Evolutionary conservation across 495 filamentous ascomycete species (phyloP).

Genomic region (Penicillium pulvis): DNA sequence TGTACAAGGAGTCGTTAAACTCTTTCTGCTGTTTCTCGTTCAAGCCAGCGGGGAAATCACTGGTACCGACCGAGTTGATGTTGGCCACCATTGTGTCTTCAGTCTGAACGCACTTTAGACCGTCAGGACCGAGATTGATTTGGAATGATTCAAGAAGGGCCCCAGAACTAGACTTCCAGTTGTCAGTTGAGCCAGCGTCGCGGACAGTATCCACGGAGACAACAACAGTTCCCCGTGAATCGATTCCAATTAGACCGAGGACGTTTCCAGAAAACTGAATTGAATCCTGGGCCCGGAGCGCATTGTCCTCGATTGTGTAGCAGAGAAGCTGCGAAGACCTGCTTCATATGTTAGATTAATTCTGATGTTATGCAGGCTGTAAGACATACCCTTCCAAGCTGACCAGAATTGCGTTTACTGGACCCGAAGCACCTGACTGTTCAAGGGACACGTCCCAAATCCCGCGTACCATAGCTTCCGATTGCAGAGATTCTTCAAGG

Average conservation of each 20-base stretch:
- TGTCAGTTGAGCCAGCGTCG: conserved; percentile 41
- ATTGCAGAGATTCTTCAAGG: conserved; percentile 25
- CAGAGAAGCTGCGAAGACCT: conserved; percentile 64
- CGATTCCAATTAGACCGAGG: conserved; percentile 52
- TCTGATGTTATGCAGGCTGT: neutral
- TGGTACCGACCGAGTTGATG: conserved; percentile 41
- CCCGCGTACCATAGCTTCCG: conserved; percentile 35
- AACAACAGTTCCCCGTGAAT: conserved; percentile 44
- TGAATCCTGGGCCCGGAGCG: conserved; percentile 47
- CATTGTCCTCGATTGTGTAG: conserved; percentile 50
- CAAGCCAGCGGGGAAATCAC: conserved; percentile 31
- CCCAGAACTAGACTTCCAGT: conserved; percentile 29
- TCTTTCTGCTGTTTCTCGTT: conserved; percentile 35
- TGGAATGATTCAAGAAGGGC: conserved; percentile 34
- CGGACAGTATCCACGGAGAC: conserved; percentile 58
- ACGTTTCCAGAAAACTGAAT: conserved; percentile 60
- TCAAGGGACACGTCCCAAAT: conserved; percentile 38
- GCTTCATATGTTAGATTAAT: conserved; percentile 18
- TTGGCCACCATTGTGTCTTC: conserved; percentile 23
- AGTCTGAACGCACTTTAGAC: conserved; percentile 27
- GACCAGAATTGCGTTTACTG: conserved; percentile 52
- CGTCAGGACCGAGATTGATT: conserved; percentile 16
- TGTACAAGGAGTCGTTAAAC: conserved; percentile 63
- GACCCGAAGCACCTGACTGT: conserved; percentile 7
- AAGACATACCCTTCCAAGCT: conserved; percentile 66